Evolutionary conservation across 2,329 filamentous ascomycete genomes (phyloP).

Genomic region (Penicillium sp.): DNA sequence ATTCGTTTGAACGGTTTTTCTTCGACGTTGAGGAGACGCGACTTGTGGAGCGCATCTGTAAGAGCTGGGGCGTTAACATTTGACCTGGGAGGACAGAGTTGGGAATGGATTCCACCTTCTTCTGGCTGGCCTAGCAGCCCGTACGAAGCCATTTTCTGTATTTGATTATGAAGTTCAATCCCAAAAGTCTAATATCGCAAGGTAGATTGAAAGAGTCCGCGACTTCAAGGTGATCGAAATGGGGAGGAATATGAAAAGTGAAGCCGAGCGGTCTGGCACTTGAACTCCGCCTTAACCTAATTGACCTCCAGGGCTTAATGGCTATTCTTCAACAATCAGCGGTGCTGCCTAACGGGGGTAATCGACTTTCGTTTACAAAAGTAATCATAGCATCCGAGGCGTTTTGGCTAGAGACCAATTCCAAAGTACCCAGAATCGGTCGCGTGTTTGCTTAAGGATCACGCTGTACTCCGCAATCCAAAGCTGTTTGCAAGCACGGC

Average conservation of each 20-base stretch:
- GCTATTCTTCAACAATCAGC: conserved; percentile 1
- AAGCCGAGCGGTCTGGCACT: conserved; percentile 23
- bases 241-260: conserved; percentile 19
- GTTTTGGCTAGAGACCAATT: not conserved
- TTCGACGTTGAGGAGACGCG: conserved; percentile 82
- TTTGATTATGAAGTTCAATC: not conserved
- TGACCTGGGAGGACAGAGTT: conserved; percentile 7
- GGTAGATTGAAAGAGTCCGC: not conserved
- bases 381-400: not conserved
- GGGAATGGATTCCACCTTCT: conserved; percentile 35
- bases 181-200: not conserved
- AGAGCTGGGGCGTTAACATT: conserved; percentile 17
- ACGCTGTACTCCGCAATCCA: conserved; percentile 12
- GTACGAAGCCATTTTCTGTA: conserved; percentile 54
- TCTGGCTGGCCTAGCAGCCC: conserved; percentile 70
- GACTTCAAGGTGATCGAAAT: conserved; percentile 3
- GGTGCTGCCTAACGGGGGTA: not conserved
- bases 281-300: conserved; percentile 8
- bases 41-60: conserved; percentile 77
- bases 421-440: not conserved
- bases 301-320: conserved; percentile 1
- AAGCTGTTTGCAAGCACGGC: conserved; percentile 4
- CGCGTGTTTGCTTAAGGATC: conserved; percentile 15
- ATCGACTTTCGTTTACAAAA: not conserved
- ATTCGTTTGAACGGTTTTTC: conserved; percentile 89